A percentile compares a stretch with the other conserved stretches of the same genome.
Evolutionary conservation across 2,329 filamentous ascomycete species (phyloP).

Genomic region (Fusarium musae): DNA sequence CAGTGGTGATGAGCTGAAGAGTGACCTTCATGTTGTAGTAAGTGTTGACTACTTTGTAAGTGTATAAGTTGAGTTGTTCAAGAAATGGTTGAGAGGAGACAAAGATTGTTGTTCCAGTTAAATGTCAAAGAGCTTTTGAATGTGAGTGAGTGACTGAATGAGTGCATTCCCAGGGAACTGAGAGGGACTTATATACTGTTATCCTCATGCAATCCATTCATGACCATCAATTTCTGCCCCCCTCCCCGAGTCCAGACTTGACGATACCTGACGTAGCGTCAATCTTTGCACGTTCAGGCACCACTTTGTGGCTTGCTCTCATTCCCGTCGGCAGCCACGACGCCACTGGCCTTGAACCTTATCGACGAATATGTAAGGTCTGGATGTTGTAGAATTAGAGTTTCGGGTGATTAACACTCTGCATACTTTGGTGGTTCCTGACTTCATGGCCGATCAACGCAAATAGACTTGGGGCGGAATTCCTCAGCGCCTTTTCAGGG

Average conservation of each 20-base stretch:
- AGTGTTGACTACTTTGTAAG: background rate
- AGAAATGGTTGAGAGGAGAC: background rate
- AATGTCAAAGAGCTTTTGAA: background rate
- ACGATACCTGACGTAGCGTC: slow-evolving; percentile 4
- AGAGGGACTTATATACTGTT: background rate
- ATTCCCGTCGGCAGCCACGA: slow-evolving; percentile 12
- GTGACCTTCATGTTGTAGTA: slow-evolving; percentile 14
- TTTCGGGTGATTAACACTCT: background rate
- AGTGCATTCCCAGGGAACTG: background rate
- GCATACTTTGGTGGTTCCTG: slow-evolving; percentile 6
- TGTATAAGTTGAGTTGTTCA: background rate
- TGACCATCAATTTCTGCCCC: background rate
- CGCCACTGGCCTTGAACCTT: slow-evolving; percentile 12
- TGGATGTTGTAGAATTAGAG: background rate
- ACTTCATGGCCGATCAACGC: background rate
- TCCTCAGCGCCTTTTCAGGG: slow-evolving; percentile 1
- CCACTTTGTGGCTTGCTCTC: background rate
- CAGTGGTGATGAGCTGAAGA: background rate
- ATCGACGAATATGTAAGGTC: background rate
- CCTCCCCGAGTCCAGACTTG: background rate
- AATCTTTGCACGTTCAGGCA: background rate
- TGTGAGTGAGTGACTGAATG: background rate
- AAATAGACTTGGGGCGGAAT: slow-evolving; percentile 2
- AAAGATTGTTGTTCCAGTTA: background rate
- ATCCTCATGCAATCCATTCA: too few relatives aligned